Evolutionary conservation across 495 filamentous ascomycete genomes (phyloP), one percentile per base, ranked within the genome.

Genomic region (Penicillium pulvis): DNA sequence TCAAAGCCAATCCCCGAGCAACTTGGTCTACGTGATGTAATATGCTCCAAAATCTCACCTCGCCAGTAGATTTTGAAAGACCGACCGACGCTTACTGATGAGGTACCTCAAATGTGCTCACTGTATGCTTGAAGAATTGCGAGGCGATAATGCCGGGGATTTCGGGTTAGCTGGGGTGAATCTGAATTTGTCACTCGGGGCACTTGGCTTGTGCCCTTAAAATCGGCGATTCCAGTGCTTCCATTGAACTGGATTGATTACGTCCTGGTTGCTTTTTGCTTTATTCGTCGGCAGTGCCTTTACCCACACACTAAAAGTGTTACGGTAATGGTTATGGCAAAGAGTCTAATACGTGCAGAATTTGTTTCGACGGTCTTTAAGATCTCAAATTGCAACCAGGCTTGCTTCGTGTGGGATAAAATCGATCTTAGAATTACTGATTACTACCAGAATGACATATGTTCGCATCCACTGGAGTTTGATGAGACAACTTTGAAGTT

Each of bases 111-210:
- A 23, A 23, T 35, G 46, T 51, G 42, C 33, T 47, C 42, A 41
- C 33, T 55, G 58, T 64, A 56, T 64, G 58, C 51, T 46, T 45
- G 53, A 63, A 30, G 23, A 49, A 49, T n/a, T 16, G 26, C 12
- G 46, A 49, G 26, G 26, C 24, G 26, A 17, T 17, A 49, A 31
- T 19, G 46, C 24, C 23, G 46, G 26, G 23, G 23, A 49, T 30
- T 48, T 47, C 6, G 23, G 6, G 33, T 49, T 31, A 31, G 30
- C 14, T 41, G 1, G 39, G 39, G 39, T 41, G 39, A n/a, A 41
- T 41, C 17, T 41, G 39, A 28, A 28, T 4, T 28, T 28, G 28
- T 28, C 6, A 28, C 12, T 36, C 9, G 33, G 33, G 33, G 9
- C 12, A 14, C 33, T 8, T 6, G 33, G 33, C 33, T 36, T 36